These are phyloP conservation scores for Leishmania martiniquensis DNA, from an alignment of 208 protist genomes.

Conservation along the genomic window DNA sequence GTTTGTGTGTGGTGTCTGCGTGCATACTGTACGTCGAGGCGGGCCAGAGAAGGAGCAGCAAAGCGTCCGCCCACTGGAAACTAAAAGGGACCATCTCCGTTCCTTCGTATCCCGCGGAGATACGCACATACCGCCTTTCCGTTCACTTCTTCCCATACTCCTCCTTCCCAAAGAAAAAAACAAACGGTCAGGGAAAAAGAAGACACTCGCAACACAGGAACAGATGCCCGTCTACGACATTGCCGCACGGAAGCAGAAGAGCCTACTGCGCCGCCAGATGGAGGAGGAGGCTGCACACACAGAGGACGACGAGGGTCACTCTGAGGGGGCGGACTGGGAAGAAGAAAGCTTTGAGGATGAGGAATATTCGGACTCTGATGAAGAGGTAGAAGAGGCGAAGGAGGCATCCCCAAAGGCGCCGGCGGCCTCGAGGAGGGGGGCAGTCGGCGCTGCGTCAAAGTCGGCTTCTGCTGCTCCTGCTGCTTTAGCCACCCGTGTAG, in stretches of 20 bases:
- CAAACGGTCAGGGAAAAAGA: background rate
- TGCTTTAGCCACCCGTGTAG: conserved; percentile 38
- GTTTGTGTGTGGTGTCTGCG: background rate
- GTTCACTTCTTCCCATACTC: too few relatives aligned
- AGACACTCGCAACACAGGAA: background rate
- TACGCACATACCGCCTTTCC: background rate
- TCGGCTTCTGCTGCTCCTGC: conserved; percentile 13
- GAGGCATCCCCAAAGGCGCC: background rate
- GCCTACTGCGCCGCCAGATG: conserved; percentile 22
- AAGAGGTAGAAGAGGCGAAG: conserved; percentile 18
- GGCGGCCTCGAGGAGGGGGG: conserved; percentile 2
- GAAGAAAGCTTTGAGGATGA: conserved; percentile 8
- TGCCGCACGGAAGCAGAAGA: conserved; percentile 61
- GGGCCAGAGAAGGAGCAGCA: background rate
- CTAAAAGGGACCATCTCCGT: background rate
- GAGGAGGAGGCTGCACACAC: conserved; percentile 27
- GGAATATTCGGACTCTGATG: conserved; percentile 20
- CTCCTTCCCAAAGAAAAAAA: background rate
- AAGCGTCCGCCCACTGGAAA: background rate
- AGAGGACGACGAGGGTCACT: conserved; percentile 23
- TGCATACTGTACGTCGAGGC: background rate
- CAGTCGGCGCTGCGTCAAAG: conserved; percentile 5
- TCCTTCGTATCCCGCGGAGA: background rate
- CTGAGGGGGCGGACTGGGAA: background rate
- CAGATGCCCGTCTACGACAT: conserved; percentile 73